A percentile compares a stretch with the other conserved stretches of the same genome.
phyloP scores from a whole-genome alignment of 345 rosid genomes.

The Eucalyptus cloeziana region DNA sequence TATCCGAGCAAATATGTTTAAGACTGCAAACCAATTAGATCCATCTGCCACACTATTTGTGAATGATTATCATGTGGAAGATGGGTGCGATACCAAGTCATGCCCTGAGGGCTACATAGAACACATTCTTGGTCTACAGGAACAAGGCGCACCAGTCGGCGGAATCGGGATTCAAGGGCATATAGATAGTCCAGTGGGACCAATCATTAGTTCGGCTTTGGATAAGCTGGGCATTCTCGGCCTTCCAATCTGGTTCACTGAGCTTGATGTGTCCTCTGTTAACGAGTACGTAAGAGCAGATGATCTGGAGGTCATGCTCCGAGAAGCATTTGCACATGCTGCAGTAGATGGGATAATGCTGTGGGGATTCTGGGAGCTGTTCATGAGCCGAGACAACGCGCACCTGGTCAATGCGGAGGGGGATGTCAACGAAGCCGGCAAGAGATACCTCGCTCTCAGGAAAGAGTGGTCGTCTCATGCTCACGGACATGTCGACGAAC shows the following conservation, averaged over 20 bases:
- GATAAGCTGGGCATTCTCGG: conserved; percentile 77
- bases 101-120: conserved; percentile 68
- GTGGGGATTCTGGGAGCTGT: conserved; percentile 99
- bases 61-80: conserved; percentile 92
- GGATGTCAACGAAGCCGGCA: conserved; percentile 76
- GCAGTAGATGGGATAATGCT: conserved; percentile 87
- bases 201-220: conserved; percentile 49
- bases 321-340: conserved; percentile 89
- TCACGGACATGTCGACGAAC: conserved; percentile 41
- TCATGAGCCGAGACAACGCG: conserved; percentile 68
- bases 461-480: conserved; percentile 60
- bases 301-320: conserved; percentile 85
- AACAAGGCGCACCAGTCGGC: conserved; percentile 75
- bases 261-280: conserved; percentile 78
- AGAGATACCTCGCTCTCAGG: conserved; percentile 55
- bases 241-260: conserved; percentile 89
- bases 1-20: conserved; percentile 70
- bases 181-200: conserved; percentile 69
- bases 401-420: conserved; percentile 93
- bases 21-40: conserved; percentile 57
- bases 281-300: conserved; percentile 81
- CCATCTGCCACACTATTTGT: conserved; percentile 60
- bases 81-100: conserved; percentile 71
- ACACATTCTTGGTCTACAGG: conserved; percentile 63
- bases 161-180: conserved; percentile 96